Evolutionary conservation across 768 basidiomycete genomes (phyloP).

Genomic region (Mycena galericulata): DNA sequence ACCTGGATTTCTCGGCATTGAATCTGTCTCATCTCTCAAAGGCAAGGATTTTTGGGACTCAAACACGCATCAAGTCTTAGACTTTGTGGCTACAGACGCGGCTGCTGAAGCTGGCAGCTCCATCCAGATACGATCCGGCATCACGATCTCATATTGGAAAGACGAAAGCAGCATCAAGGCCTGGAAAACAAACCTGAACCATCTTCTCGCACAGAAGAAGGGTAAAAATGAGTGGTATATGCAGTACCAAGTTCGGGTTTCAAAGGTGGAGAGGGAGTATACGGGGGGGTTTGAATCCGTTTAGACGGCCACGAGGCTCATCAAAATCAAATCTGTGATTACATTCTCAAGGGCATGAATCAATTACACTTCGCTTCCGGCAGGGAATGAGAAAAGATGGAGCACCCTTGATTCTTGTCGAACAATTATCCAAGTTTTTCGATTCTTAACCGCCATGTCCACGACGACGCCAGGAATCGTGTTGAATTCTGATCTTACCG

Average conservation of each 20-base stretch:
- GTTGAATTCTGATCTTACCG: constrained; percentile 1
- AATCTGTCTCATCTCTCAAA: constrained; percentile 18
- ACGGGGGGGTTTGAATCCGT: neutral
- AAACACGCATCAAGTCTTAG: neutral
- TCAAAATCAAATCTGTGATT: neutral
- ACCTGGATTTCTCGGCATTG: constrained; percentile 24
- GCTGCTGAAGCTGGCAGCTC: neutral
- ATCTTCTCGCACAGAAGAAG: constrained; percentile 30
- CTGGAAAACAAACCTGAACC: constrained; percentile 30
- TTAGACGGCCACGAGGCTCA: neutral
- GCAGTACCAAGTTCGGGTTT: constrained; percentile 22
- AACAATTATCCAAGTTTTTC: neutral
- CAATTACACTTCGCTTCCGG: neutral
- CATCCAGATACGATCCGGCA: constrained; percentile 15
- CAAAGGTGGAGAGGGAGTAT: constrained; percentile 31
- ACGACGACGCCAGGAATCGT: neutral
- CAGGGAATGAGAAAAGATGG: neutral
- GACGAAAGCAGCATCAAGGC: constrained; percentile 30
- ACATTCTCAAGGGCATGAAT: too few relatives aligned
- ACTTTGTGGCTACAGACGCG: neutral
- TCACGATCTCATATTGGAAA: constrained; percentile 33
- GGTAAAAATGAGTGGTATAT: constrained; percentile 32
- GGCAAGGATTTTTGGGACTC: neutral
- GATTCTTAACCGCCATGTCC: constrained; percentile 18
- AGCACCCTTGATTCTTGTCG: too few relatives aligned